Evolutionary conservation across 108 stramenopile species (phyloP).

Genomic region (Cyclotella choctawhatcheeana): DNA sequence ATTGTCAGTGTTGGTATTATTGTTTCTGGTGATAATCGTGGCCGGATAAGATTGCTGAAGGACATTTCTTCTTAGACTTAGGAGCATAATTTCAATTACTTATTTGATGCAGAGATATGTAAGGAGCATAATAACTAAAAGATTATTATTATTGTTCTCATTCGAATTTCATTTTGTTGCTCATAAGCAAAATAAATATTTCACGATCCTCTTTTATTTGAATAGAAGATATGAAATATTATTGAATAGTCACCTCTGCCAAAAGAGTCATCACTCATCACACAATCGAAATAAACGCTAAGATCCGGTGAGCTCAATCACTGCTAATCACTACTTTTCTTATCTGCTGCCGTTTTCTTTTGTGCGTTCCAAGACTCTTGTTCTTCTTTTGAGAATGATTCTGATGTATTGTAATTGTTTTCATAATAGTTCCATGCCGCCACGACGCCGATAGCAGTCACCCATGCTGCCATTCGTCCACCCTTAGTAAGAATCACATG

Average conservation of each 20-base stretch:
- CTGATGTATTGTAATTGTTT: constrained; percentile 37
- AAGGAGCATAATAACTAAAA: no score
- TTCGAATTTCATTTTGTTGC: no score
- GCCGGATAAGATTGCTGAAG: constrained; percentile 16
- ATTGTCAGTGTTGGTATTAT: constrained; percentile 19
- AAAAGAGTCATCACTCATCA: background rate
- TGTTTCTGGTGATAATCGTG: constrained; percentile 36
- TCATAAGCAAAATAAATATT: no score
- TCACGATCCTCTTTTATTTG: no score
- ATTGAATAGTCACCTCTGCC: no score
- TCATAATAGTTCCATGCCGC: constrained; percentile 56
- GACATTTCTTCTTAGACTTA: constrained; percentile 1
- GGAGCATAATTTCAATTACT: no score
- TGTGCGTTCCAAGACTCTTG: constrained; percentile 51
- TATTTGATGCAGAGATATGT: no score
- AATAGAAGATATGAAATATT: no score
- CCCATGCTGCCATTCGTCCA: constrained; percentile 52
- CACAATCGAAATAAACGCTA: no score
- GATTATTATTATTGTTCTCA: no score
- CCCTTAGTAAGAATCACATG: background rate
- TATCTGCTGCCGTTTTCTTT: constrained; percentile 21
- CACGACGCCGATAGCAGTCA: constrained; percentile 47
- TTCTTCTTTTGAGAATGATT: constrained; percentile 49
- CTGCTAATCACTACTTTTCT: constrained; percentile 5
- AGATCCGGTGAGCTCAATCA: background rate